Conservation (phyloP, 495 filamentous ascomycete genomes). For the Penicillium nucicola region DNA sequence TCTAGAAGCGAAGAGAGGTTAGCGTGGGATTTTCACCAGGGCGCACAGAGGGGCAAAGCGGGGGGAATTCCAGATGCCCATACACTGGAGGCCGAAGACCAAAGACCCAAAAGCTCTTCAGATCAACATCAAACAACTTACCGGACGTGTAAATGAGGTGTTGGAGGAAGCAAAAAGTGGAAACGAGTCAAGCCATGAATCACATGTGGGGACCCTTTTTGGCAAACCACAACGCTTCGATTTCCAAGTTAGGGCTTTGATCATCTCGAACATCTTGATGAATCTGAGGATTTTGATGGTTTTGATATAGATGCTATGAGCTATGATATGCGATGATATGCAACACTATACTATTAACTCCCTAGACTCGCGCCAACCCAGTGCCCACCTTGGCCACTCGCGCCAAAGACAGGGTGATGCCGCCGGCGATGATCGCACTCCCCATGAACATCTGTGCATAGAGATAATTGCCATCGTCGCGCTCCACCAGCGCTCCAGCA, state of each 20-base stretch:
- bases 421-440: constrained; percentile 47
- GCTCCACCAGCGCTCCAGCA: constrained; percentile 58
- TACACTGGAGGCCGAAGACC: no score
- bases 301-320: constrained; percentile 7
- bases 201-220: background rate
- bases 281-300: no score
- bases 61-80: background rate
- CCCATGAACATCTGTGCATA: constrained; percentile 57
- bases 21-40: background rate
- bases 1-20: background rate
- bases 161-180: background rate
- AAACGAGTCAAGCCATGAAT: constrained; percentile 10
- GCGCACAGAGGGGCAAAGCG: constrained; percentile 7
- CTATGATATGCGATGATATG: no score
- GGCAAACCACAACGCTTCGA: background rate
- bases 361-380: constrained; percentile 25
- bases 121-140: background rate
- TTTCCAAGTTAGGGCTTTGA: background rate
- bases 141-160: background rate
- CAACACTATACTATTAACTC: background rate
- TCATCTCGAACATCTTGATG: no score
- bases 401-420: constrained; percentile 42
- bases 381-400: constrained; percentile 42
- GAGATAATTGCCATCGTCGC: constrained; percentile 48
- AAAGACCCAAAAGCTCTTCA: background rate